phyloP scores from a whole-genome alignment of 2,329 filamentous ascomycete genomes.

The Epichloe hybrida region DNA sequence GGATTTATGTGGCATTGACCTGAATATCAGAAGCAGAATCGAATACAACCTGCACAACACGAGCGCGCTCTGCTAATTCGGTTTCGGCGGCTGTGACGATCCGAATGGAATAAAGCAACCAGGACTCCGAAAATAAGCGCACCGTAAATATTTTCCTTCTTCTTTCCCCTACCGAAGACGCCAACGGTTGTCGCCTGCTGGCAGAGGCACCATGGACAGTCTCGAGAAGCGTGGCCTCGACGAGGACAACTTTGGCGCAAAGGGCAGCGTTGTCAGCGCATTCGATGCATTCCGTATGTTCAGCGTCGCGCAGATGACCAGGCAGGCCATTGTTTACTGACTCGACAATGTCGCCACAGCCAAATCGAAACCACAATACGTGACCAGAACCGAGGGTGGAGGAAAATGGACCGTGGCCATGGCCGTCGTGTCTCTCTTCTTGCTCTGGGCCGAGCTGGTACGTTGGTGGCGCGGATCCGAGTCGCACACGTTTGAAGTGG shows the following conservation, averaged over 20 bases:
- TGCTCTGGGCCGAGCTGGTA: conserved; percentile 63
- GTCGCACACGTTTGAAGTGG: conserved; percentile 81
- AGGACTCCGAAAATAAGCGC: neutral
- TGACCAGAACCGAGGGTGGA: conserved; percentile 69
- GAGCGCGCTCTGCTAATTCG: neutral
- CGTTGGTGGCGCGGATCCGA: conserved; percentile 79
- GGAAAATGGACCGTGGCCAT: conserved; percentile 90
- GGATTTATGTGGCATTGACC: neutral
- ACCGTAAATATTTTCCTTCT: neutral
- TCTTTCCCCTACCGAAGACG: neutral
- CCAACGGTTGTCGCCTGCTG: neutral
- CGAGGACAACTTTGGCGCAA: conserved; percentile 69
- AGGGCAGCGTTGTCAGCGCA: conserved; percentile 59
- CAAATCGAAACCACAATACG: conserved; percentile 91
- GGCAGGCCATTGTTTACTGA: neutral
- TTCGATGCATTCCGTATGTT: conserved; percentile 92
- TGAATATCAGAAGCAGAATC: too few relatives aligned
- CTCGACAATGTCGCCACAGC: conserved; percentile 38
- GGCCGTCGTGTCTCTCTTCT: conserved; percentile 56
- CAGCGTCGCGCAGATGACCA: neutral
- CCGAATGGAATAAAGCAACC: neutral
- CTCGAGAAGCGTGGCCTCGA: conserved; percentile 53
- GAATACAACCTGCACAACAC: too few relatives aligned
- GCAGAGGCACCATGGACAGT: conserved; percentile 52
- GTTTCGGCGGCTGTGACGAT: neutral